Percentiles rank a stretch among this genome's conserved stretches.
Conservation (phyloP, 768 basidiomycete genomes). For the Russula sp. region DNA sequence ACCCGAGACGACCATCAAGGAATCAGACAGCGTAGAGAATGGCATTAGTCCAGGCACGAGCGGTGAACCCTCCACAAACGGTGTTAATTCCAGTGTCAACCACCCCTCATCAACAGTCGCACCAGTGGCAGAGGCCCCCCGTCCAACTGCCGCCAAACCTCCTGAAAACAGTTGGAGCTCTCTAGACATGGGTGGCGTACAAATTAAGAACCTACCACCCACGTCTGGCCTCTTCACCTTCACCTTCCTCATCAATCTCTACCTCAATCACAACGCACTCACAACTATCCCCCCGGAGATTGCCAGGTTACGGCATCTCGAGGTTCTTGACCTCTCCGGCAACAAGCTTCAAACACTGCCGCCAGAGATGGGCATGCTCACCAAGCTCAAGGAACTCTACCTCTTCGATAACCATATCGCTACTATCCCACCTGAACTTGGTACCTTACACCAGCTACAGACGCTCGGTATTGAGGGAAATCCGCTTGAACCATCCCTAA, state of each 20-base stretch:
- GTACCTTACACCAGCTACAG: conserved; percentile 85
- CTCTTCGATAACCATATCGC: conserved; percentile 94
- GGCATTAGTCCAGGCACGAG: conserved; percentile 23
- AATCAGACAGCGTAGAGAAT: conserved; percentile 24
- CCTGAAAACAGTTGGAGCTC: conserved; percentile 82
- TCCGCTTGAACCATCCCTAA: conserved; percentile 72
- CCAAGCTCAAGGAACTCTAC: conserved; percentile 83
- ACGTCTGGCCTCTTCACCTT: conserved; percentile 74
- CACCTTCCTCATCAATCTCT: conserved; percentile 89
- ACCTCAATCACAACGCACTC: conserved; percentile 93
- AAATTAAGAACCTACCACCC: conserved; percentile 83
- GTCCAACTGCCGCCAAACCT: conserved; percentile 56
- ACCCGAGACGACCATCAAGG: conserved; percentile 33
- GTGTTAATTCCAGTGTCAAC: conserved; percentile 36
- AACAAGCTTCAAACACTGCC: conserved; percentile 78
- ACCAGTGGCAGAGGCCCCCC: conserved; percentile 61
- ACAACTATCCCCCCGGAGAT: conserved; percentile 76
- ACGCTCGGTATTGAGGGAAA: conserved; percentile 97
- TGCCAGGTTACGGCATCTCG: conserved; percentile 75
- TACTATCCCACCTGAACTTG: conserved; percentile 80
- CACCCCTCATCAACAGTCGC: conserved; percentile 75
- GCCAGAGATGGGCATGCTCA: conserved; percentile 86
- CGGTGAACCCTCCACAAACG: conserved; percentile 34
- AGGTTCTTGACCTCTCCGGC: conserved; percentile 85
- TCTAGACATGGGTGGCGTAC: conserved; percentile 94